A percentile compares a stretch with the other conserved stretches of the same genome.
Evolutionary conservation across 176 grass and related monocot species (phyloP).

Genomic region (Cenchrus fungigraminus): DNA sequence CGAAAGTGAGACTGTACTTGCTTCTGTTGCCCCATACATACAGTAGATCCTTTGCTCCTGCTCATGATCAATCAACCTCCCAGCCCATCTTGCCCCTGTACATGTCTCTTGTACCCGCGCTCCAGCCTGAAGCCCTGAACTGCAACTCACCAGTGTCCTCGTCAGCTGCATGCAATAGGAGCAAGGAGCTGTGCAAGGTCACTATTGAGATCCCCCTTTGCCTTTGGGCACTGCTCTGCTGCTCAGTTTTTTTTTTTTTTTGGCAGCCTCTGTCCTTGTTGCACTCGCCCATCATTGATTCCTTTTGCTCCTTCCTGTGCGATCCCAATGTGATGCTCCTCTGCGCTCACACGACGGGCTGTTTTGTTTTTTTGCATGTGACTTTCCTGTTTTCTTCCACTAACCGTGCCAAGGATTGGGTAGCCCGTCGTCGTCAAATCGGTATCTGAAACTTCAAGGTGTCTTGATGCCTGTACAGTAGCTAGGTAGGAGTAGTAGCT

Average conservation of each 20-base stretch:
- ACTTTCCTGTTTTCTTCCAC: constrained; percentile 44
- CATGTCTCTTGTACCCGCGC: constrained; percentile 41
- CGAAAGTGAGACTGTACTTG: constrained; percentile 47
- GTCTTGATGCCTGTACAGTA: constrained; percentile 27
- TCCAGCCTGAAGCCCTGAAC: constrained; percentile 32
- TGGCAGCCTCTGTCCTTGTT: constrained; percentile 44
- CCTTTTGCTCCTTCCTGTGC: constrained; percentile 48
- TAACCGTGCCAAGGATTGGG: constrained; percentile 37
- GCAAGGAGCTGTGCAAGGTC: constrained; percentile 45
- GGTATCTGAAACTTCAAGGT: constrained; percentile 24
- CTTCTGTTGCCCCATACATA: constrained; percentile 44
- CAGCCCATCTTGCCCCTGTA: constrained; percentile 53
- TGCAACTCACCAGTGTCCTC: constrained; percentile 48
- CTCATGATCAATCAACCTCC: constrained; percentile 51
- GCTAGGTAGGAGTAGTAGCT: constrained; percentile 36
- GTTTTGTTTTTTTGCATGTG: constrained; percentile 45
- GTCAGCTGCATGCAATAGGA: constrained; percentile 51
- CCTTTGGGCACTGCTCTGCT: constrained; percentile 37
- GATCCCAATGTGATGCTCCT: constrained; percentile 48
- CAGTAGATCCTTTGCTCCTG: constrained; percentile 45
- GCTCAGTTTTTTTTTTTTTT: constrained; percentile 38
- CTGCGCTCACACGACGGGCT: constrained; percentile 29
- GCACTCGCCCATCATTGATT: constrained; percentile 50
- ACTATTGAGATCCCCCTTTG: constrained; percentile 54
- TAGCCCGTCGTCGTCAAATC: constrained; percentile 26